Conservation (phyloP, 257 asterid genomes). For the Striga asiatica region DNA sequence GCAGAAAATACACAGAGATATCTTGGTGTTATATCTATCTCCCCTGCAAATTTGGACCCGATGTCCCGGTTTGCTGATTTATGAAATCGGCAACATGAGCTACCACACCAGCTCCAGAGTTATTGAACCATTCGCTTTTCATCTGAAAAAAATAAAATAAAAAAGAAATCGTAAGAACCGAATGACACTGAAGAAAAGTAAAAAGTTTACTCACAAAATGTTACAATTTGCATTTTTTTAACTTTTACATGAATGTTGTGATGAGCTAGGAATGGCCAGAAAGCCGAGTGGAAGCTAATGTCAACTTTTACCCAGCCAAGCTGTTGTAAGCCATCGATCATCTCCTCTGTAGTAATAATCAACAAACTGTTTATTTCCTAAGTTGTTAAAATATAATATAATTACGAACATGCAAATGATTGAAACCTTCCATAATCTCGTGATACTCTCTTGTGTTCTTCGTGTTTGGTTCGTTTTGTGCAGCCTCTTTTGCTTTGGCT, state of each 20-base stretch:
- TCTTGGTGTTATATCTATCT: too few relatives aligned
- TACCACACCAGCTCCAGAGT: conserved; percentile 80
- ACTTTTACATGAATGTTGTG: conserved; percentile 74
- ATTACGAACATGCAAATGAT: background rate
- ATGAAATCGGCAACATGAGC: conserved; percentile 77
- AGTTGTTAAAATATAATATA: background rate
- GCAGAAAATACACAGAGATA: too few relatives aligned
- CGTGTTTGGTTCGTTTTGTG: conserved; percentile 52
- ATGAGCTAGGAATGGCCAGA: conserved; percentile 88
- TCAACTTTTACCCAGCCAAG: conserved; percentile 82
- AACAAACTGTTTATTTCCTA: conserved; percentile 4
- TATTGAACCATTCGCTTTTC: conserved; percentile 69
- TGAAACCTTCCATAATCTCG: conserved; percentile 75
- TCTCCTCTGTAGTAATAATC: conserved; percentile 57
- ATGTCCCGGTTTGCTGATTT: conserved; percentile 27
- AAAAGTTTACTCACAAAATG: too few relatives aligned
- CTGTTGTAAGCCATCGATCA: conserved; percentile 71
- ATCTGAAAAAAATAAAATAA: conserved; percentile 37
- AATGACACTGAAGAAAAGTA: too few relatives aligned
- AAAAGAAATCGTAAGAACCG: too few relatives aligned
- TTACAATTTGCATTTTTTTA: too few relatives aligned
- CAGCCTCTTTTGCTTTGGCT: conserved; percentile 80
- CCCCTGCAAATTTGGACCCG: too few relatives aligned
- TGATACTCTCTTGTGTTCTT: conserved; percentile 57
- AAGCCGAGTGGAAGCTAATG: conserved; percentile 71